phyloP scores from a whole-genome alignment of 768 basidiomycete species.

The Mycena latifolia region DNA sequence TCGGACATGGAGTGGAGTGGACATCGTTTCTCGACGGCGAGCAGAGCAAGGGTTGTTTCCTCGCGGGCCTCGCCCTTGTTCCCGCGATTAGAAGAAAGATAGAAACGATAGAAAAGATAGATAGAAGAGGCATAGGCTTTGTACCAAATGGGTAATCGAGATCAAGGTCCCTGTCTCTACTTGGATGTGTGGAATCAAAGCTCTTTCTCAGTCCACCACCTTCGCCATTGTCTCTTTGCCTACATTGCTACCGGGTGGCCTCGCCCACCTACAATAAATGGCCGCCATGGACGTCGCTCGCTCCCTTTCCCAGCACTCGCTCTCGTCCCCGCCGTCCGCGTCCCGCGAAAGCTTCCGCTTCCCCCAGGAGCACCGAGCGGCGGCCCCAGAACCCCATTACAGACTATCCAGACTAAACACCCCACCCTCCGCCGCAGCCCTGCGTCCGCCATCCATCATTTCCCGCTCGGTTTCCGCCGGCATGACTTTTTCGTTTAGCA shows the following conservation, averaged over 20 bases:
- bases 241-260: constrained; percentile 13
- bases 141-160: too few species aligned
- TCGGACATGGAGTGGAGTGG: too few species aligned
- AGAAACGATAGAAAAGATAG: too few species aligned
- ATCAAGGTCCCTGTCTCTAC: too few species aligned
- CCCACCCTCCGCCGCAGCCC: constrained; percentile 47
- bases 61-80: too few species aligned
- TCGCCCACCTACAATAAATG: constrained; percentile 23
- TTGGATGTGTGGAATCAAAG: too few species aligned
- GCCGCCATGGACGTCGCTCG: constrained; percentile 32
- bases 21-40: too few species aligned
- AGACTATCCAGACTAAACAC: constrained; percentile 39
- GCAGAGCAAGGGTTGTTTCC: too few species aligned
- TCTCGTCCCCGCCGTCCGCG: constrained; percentile 6
- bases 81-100: too few species aligned
- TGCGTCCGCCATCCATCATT: constrained; percentile 43
- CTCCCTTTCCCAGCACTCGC: constrained; percentile 20
- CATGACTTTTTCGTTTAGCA: constrained; percentile 51
- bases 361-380: constrained; percentile 4
- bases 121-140: too few species aligned
- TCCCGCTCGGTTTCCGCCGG: constrained; percentile 40
- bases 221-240: constrained; percentile 18
- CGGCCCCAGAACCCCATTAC: constrained; percentile 36
- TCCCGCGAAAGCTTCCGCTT: constrained; percentile 10
- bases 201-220: background rate